Evolutionary conservation across 352 stramenopile species (phyloP), one percentile per base, ranked within the genome.

Genomic region (Halophytophthora batemanensis): DNA sequence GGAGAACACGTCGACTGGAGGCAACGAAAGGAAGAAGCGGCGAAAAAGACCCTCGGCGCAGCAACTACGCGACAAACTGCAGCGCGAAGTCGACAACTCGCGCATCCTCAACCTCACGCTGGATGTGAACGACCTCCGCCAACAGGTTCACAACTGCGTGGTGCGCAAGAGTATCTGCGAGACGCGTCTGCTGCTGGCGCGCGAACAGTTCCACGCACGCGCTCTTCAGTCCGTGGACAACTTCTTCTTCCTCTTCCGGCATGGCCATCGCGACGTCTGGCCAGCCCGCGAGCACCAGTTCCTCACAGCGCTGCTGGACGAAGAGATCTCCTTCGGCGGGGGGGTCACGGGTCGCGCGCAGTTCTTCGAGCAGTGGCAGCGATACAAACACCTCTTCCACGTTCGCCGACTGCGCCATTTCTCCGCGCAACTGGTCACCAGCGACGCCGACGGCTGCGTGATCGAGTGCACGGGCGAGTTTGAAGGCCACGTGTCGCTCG

Each of bases 311-410:
- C 31, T 59, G 12, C 17, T 77, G 22, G 59, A 64, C n/a, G 17
- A 54, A 12, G 39, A 74, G 15, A 38, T 79, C 22, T 18, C 19
- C 12, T 52, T 77, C 17, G 61, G 52, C 1, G 48, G 53, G 13
- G 36, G 44, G 18, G 34, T 56, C n/a, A 37, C 6, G 12, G 69
- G 65, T 1, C n/a, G 53, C 28, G 37, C 34, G 0, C 41, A 58
- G 5, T 70, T 84, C 23, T 61, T 74, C 17, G 65, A 77, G 39
- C 71, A 81, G 47, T 77, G 73, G 73, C 53, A 44, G 2, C 56
- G 60, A 31, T 80, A 78, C 61, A 81, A 74, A 50, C 37, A 56
- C n/a, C 22, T 77, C 28, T 69, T 82, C 19, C 65, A 44, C 7
- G 48, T 71, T 2, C 57, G 48, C 8, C 51, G 44, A 2, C 59